These are phyloP conservation scores for Prunus davidiana DNA, from an alignment of 306 rosid genomes.

Conservation along the genomic window DNA sequence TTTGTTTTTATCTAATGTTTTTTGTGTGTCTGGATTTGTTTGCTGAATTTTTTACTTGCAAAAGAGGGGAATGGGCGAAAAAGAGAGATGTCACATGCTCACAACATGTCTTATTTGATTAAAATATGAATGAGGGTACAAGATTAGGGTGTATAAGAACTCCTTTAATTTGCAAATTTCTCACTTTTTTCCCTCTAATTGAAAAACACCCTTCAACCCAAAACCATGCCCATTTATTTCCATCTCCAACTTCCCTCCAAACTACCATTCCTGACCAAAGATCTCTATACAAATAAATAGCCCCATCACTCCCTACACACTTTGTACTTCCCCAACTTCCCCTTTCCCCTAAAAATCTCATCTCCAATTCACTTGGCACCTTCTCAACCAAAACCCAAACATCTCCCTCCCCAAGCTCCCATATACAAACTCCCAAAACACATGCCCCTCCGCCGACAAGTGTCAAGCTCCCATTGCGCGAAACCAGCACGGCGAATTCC, in stretches of 20 bases:
- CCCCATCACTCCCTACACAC: constrained; percentile 55
- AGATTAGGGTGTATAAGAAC: constrained; percentile 62
- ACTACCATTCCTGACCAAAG: constrained; percentile 60
- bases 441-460: constrained; percentile 60
- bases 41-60: no score
- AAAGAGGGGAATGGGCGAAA: not conserved
- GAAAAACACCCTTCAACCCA: constrained; percentile 60
- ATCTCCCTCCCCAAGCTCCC: constrained; percentile 51
- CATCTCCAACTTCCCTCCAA: constrained; percentile 31
- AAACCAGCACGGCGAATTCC: constrained; percentile 59
- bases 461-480: constrained; percentile 36
- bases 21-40: no score
- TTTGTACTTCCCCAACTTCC: constrained; percentile 54
- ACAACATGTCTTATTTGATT: not conserved
- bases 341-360: constrained; percentile 43
- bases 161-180: constrained; percentile 49
- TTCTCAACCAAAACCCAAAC: constrained; percentile 51
- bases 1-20: no score
- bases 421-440: constrained; percentile 42
- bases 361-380: constrained; percentile 53
- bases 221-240: constrained; percentile 51
- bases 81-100: not conserved
- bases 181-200: constrained; percentile 41
- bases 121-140: constrained; percentile 30
- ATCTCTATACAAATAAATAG: constrained; percentile 52